Conservation (phyloP, 495 filamentous ascomycete species). For the Trichocladium uniseriatum region DNA sequence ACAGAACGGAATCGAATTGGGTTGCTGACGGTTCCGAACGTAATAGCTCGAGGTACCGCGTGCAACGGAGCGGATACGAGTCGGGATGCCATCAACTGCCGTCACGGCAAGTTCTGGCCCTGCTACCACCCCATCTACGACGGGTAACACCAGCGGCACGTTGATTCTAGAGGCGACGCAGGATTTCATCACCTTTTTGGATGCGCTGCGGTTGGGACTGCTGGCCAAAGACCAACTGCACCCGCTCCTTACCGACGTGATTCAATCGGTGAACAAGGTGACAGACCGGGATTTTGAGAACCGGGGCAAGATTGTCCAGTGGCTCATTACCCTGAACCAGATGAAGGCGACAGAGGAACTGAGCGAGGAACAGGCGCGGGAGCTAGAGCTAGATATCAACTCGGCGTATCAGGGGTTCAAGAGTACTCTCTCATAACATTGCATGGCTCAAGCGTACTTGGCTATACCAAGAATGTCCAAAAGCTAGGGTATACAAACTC, state of each 20-base stretch:
- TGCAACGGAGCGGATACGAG: slow-evolving; percentile 83
- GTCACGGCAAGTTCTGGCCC: slow-evolving; percentile 43
- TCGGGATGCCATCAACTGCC: slow-evolving; percentile 67
- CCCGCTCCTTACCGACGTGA: slow-evolving; percentile 85
- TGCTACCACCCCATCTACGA: slow-evolving; percentile 36
- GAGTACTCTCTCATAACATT: slow-evolving; percentile 31
- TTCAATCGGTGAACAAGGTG: slow-evolving; percentile 93
- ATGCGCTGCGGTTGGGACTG: slow-evolving; percentile 81
- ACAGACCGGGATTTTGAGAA: slow-evolving; percentile 88
- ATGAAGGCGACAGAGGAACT: slow-evolving; percentile 94
- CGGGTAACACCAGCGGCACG: slow-evolving; percentile 55
- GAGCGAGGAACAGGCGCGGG: slow-evolving; percentile 73
- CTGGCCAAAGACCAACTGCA: slow-evolving; percentile 92
- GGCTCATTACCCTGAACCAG: slow-evolving; percentile 93
- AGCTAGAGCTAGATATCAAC: slow-evolving; percentile 82
- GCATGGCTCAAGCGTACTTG: neutral
- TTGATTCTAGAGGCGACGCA: slow-evolving; percentile 82
- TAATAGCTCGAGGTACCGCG: slow-evolving; percentile 83
- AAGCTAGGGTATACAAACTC: slow-evolving; percentile 97
- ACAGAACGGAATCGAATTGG: neutral
- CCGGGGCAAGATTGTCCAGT: slow-evolving; percentile 93
- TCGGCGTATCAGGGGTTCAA: slow-evolving; percentile 90
- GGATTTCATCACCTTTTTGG: slow-evolving; percentile 96
- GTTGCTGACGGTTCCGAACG: neutral
- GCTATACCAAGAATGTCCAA: slow-evolving; percentile 86